These are phyloP conservation scores for Amaranthus tricolor DNA, from an alignment of 179 eudicot species.

Conservation along the genomic window DNA sequence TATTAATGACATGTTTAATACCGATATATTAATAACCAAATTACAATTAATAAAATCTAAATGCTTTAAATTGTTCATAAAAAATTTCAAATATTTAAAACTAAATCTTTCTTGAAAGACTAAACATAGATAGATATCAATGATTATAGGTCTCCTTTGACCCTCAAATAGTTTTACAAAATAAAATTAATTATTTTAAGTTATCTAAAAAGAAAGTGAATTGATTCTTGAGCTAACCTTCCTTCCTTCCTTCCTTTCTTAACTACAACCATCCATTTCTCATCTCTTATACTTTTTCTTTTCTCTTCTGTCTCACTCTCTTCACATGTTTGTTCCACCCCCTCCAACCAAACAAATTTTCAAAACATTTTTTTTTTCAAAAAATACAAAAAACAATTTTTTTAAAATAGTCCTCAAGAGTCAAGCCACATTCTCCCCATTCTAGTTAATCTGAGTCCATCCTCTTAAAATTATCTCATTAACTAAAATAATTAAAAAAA, in stretches of 20 bases:
- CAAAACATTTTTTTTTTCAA: neutral
- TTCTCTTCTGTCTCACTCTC: constrained; percentile 28
- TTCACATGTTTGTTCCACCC: constrained; percentile 38
- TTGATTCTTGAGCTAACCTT: constrained; percentile 48
- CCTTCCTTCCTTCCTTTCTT: constrained; percentile 17
- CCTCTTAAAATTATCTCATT: neutral
- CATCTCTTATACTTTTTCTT: constrained; percentile 30
- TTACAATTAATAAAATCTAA: too few relatives aligned
- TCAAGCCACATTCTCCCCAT: neutral
- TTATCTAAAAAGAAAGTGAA: neutral
- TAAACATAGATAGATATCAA: neutral
- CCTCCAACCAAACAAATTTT: constrained; percentile 19
- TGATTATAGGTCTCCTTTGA: neutral
- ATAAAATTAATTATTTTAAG: neutral
- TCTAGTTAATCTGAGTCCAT: neutral
- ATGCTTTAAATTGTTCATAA: too few relatives aligned
- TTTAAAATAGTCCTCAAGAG: neutral
- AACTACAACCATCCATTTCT: constrained; percentile 58
- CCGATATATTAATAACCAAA: too few relatives aligned
- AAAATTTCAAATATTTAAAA: too few relatives aligned
- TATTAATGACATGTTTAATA: too few relatives aligned
- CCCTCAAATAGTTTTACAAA: neutral
- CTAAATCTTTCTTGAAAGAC: neutral
- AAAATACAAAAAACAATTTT: neutral
- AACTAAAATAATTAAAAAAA: too few relatives aligned